These are phyloP conservation scores for Inga oerstediana DNA, from an alignment of 306 rosid species.

Conservation along the genomic window DNA sequence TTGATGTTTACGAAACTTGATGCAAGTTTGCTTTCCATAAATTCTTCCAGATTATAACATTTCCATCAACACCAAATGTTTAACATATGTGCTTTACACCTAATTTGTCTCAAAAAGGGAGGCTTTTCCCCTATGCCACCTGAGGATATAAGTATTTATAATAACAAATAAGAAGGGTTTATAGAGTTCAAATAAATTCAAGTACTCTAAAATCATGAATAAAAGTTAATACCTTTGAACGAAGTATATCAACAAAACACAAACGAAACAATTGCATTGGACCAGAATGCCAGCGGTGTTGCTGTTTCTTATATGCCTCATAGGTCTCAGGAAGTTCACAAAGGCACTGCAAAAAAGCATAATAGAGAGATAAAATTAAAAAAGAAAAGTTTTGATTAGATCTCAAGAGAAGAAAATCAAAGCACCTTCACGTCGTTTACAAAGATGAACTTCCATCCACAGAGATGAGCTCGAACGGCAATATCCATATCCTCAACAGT, in stretches of 20 bases:
- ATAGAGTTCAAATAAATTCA: conserved; percentile 18
- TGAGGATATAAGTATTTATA: neutral
- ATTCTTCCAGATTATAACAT: neutral
- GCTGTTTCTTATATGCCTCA: conserved; percentile 97
- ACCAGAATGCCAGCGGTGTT: conserved; percentile 99
- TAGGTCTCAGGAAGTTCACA: conserved; percentile 99
- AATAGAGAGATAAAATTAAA: conserved; percentile 34
- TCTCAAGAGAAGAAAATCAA: conserved; percentile 19
- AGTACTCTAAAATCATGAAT: conserved; percentile 6
- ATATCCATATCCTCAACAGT: conserved; percentile 99
- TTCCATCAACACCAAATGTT: neutral
- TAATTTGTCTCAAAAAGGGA: neutral
- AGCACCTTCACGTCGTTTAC: conserved; percentile 89
- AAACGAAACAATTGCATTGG: conserved; percentile 97
- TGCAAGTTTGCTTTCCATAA: neutral
- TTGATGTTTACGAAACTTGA: too few relatives aligned
- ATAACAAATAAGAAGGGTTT: conserved; percentile 1
- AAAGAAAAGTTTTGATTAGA: conserved; percentile 21
- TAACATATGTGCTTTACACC: neutral
- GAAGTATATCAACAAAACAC: conserved; percentile 85
- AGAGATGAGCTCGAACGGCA: conserved; percentile 98
- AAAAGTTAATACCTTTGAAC: conserved; percentile 71
- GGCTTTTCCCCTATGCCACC: neutral
- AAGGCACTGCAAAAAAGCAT: conserved; percentile 73
- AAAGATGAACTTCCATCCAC: conserved; percentile 98